Evolutionary conservation across 1,139 yeast species (phyloP).

Genomic region (Kluyveromyces sp.): DNA sequence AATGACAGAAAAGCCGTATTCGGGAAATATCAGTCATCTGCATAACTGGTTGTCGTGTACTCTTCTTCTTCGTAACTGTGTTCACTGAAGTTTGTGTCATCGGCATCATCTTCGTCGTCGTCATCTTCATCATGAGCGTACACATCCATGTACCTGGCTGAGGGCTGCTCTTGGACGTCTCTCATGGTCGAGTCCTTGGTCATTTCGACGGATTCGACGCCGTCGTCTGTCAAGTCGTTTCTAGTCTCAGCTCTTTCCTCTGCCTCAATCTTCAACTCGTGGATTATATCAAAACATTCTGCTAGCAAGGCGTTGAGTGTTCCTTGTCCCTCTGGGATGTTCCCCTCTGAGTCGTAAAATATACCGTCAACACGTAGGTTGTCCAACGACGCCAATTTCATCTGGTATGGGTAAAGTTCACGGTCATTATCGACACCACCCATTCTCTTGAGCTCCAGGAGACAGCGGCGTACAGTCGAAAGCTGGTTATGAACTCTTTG

Average conservation of each 20-base stretch:
- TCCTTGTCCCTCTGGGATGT: conserved; percentile 96
- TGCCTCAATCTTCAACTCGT: conserved; percentile 82
- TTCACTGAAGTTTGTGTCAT: conserved; percentile 24
- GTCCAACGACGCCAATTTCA: conserved; percentile 86
- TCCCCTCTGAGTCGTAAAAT: conserved; percentile 69
- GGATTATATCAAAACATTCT: conserved; percentile 88
- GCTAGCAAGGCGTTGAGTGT: conserved; percentile 82
- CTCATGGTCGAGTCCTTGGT: conserved; percentile 13
- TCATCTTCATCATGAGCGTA: conserved; percentile 16
- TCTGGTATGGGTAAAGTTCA: conserved; percentile 90
- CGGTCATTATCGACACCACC: conserved; percentile 84
- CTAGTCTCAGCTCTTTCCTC: conserved; percentile 55
- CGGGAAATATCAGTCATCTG: conserved; percentile 5
- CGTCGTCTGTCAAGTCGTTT: conserved; percentile 20
- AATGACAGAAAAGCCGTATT: too few relatives aligned
- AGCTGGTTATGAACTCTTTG: conserved; percentile 91
- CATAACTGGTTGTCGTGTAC: conserved; percentile 13
- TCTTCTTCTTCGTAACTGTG: conserved; percentile 22
- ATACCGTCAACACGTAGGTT: conserved; percentile 83
- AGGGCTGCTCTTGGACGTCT: conserved; percentile 13
- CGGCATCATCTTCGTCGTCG: conserved; percentile 13
- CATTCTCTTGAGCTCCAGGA: conserved; percentile 81
- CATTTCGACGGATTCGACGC: conserved; percentile 25
- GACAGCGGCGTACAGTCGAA: conserved; percentile 81
- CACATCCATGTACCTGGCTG: conserved; percentile 16